Base-by-base conservation (phyloP, 192 early-diverging fungal species). In the Coemansia umbellata region DNA sequence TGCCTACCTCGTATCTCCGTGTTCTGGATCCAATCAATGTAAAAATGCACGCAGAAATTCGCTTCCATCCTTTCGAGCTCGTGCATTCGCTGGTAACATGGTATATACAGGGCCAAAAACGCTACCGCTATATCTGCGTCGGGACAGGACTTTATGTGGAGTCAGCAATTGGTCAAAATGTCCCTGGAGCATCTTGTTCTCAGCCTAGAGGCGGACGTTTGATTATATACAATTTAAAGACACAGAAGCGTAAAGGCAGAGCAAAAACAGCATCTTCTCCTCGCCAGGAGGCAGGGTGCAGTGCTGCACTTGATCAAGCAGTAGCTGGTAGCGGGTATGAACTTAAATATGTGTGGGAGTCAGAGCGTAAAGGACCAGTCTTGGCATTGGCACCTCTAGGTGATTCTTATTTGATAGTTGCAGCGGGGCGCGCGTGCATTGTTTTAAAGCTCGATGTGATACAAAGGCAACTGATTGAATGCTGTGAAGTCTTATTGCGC, bases 271-370 rank as follows among this genome's bases (percentile, higher is more conserved):
- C 24, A 22, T 37, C 50, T 9, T 36, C 59, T 27, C 24, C 42
- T 2, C 23, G 42, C n/a, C 42, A 27, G 15, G 19, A 8, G 8
- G 32, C 28, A 13, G 24, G 42, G 4, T 11, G 31, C 23, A 48
- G 15, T 35, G 27, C 31, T 33, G n/a, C 55, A 17, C 8, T 28
- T 15, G 11, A 31, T 18, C 37, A 30, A 19, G 37, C 27, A 2
- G 1, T 1, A 15, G 8, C 3, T 15, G n/a, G 21, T 13, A 28
- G 47, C 6, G 43, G 36, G 21, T 67, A 58, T 15, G 71, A 66
- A 52, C 65, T 74, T n/a, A 57, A 55, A 8, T 68, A 59, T 35
- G 60, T 67, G 21, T 74, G 72, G 72, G 72, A 67, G 36, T 74
- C 72, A 3, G 59, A 47, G 39, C 58, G 72, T 9, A 19, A 15